Conservation (phyloP, 2,329 filamentous ascomycete genomes). For the Ilyonectria destructans region DNA sequence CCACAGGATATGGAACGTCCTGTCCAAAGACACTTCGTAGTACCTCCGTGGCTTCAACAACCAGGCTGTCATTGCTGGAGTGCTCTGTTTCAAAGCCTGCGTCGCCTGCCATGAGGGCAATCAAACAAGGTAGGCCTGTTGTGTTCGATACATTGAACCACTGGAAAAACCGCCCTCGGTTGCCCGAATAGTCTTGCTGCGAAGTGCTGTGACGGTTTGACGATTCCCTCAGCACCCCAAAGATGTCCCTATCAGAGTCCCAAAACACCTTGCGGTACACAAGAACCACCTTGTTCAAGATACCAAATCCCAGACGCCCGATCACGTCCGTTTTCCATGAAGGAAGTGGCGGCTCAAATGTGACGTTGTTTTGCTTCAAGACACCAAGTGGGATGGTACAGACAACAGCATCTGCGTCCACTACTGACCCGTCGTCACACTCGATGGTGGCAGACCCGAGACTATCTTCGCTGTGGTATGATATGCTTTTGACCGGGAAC, state of each 20-base stretch:
- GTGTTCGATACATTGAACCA: conserved; percentile 98
- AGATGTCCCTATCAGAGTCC: conserved; percentile 92
- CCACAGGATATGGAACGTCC: conserved; percentile 82
- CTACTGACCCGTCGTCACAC: conserved; percentile 82
- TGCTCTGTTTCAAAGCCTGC: conserved; percentile 91
- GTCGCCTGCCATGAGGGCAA: conserved; percentile 96
- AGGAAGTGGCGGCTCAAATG: conserved; percentile 94
- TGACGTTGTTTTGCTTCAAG: conserved; percentile 84
- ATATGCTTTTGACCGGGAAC: conserved; percentile 80
- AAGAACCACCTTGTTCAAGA: conserved; percentile 95
- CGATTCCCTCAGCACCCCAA: conserved; percentile 88
- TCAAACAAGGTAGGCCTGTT: conserved; percentile 87
- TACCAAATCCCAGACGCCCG: conserved; percentile 88
- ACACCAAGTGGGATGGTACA: conserved; percentile 93
- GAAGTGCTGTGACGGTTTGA: conserved; percentile 78
- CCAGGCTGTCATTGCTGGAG: conserved; percentile 81
- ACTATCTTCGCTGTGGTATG: conserved; percentile 69
- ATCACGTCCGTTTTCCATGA: conserved; percentile 88
- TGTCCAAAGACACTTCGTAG: conserved; percentile 83
- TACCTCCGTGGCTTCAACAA: conserved; percentile 85
- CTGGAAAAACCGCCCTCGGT: conserved; percentile 93
- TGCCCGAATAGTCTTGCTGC: conserved; percentile 84
- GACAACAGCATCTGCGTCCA: conserved; percentile 93
- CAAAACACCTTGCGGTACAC: conserved; percentile 94
- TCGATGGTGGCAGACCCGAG: conserved; percentile 73